Evolutionary conservation across 371 early-diverging fungal species (phyloP), one percentile per base, ranked within the genome.

Genomic region (Mucor velutinosus): DNA sequence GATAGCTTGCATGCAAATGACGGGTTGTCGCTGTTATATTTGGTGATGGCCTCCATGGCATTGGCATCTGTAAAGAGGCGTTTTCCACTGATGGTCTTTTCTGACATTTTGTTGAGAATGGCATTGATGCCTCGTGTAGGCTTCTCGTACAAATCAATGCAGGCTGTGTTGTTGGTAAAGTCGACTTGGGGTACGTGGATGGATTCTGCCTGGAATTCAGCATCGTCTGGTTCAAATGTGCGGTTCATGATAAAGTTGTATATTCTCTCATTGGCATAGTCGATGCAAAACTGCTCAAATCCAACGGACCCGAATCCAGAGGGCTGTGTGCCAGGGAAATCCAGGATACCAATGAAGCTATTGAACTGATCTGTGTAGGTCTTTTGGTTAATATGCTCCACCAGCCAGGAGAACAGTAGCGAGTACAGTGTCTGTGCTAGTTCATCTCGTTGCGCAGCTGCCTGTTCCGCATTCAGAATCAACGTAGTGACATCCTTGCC

Each of bases 401-500:
- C 88, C 23, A 98, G 72, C 93, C 96, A 97, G 17, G 89, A 84
- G 71, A 95, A 92, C 35, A 97, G 73, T 14, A 95, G 85, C 10
- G 90, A 88, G 74, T 96, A 97, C 7, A 97, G 84, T 10, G 86
- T 80, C 39, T 85, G 79, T 4, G 94, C 93, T 4, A 97, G 81
- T 1, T 83, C 81, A 71, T 96, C 95, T n/a, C 96, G 85, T 74
- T 95, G 96, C 2, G 66, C 60, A 10, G 75, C 68, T 0, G 98
- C 95, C 45, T 87, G 89, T 23, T 89, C 87, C 8, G 88, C 82
- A 73, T 95, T 91, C 29, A 97, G 82, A 49, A 94, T 93, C 7
- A 95, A 87, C 1, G 96, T 94, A 66, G 93, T 95, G 30, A 95
- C 77, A 65, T 96, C 97, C 58, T 89, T 84, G 21, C 91, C 87